phyloP scores from a whole-genome alignment of 306 rosid genomes.

The Fragaria iinumae region DNA sequence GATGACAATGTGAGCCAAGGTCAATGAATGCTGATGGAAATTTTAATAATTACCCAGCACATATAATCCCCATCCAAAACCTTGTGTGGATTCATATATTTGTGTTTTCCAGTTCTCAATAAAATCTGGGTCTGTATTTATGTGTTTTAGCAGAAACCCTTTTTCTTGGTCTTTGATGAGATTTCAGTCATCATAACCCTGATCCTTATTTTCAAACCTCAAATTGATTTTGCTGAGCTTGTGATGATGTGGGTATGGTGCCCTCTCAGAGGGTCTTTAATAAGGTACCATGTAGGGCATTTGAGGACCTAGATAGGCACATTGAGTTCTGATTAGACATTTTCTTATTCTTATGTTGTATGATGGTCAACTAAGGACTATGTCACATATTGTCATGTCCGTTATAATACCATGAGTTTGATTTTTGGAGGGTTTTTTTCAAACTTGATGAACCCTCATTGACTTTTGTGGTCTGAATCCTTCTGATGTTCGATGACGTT shows the following conservation, averaged over 20 bases:
- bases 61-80: background rate
- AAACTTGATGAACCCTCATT: slow-evolving; percentile 48
- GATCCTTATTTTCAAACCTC: slow-evolving; percentile 37
- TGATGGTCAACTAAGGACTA: slow-evolving; percentile 41
- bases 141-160: slow-evolving; percentile 19
- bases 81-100: background rate
- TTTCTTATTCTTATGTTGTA: slow-evolving; percentile 28
- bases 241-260: slow-evolving; percentile 35
- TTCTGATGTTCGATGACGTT: slow-evolving; percentile 41
- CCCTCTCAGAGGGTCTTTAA: slow-evolving; percentile 21
- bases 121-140: slow-evolving; percentile 4
- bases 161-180: slow-evolving; percentile 16
- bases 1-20: slow-evolving; percentile 43
- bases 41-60: background rate
- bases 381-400: slow-evolving; percentile 29
- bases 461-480: slow-evolving; percentile 48
- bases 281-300: slow-evolving; percentile 3
- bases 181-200: slow-evolving; percentile 41
- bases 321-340: slow-evolving; percentile 62
- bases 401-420: slow-evolving; percentile 1
- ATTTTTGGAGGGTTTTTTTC: background rate
- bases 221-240: slow-evolving; percentile 39
- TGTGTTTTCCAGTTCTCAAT: background rate
- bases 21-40: slow-evolving; percentile 17
- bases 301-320: slow-evolving; percentile 20